Base-by-base conservation (phyloP, 1,139 yeast species). In the Nadsonia starkeyi-henricii region DNA sequence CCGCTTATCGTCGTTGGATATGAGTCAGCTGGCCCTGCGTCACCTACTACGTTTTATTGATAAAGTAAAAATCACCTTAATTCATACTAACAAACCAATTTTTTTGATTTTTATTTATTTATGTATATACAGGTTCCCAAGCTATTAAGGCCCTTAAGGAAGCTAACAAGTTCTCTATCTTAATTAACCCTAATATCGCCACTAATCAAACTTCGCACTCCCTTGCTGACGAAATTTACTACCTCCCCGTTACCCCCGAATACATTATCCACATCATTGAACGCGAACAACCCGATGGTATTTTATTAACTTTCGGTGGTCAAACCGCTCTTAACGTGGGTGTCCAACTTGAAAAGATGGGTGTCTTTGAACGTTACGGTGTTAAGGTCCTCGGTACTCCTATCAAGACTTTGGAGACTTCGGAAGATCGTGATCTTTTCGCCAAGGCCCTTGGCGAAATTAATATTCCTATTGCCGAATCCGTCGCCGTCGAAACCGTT, bases 381-480 rank as follows among this genome's bases (percentile, higher is more conserved):
- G 89, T 93, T 61, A 88, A 86, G 70, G 99, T 91, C 20, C 74
- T 91, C 58, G 99, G 99, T 60, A 91, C 99, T 51, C 97, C 97
- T 52, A 91, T 91, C 64, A 78, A 82, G 62, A 93, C 98, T 44
- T 74, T 91, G 62, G 95, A 85, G 66, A 89, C 96, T 42, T 85
- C 96, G 12, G 99, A 91, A 69, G 99, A 91, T 68, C 85, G 99
- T 71, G 98, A 91, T 53, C 73, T 91, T 61, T 91, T 91, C 62
- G 91, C 97, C 42, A 81, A 83, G 67, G 97, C 98, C 41, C 74
- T 91, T 67, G 85, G 86, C 58, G 96, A 91, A 69, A 91, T 91
- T 58, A 71, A 86, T 60, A 89, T 88, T 59, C 96, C 96, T 52
- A 88, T 85, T 66, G 99, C 98, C 50, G 94, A 88, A 68, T 88